Base-by-base conservation (phyloP, 306 rosid genomes). In the Medicago ruthenica region DNA sequence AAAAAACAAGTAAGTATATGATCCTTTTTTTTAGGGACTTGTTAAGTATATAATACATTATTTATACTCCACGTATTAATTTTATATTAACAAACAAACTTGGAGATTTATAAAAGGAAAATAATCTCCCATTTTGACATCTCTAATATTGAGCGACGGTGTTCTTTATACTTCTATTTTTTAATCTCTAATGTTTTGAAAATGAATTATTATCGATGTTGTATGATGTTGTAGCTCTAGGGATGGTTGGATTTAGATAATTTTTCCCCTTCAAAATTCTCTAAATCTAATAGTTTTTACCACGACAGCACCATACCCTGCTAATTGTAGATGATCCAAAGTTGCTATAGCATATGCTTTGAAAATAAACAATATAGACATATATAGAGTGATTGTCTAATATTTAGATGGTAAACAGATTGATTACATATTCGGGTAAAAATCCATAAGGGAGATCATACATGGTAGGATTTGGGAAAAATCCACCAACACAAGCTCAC, bases 381-480 rank as follows among this genome's bases (percentile, higher is more conserved):
- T 51, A 14, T 41, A 47, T 17, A 9, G 31, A 55, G 3, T 20
- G 34, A 62, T 37, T 64, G n/a, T 21, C 53, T 50, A 37, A 36
- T 37, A 63, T 37, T 37, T 61, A 34, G 65, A 59, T 71, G 31
- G 14, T 16, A 15, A 8, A 48, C 87, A 94, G 89, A 84, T 94
- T 74, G 98, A 94, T 83, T 90, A 90, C 80, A 8, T 94, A 8
- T 73, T 94, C n/a, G 50, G 98, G 98, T 10, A 9, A 57, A 4
- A 94, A 94, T 79, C 98, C 98, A 0, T 74, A 55, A 27, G 83
- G 79, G 27, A 83, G 93, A 73, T 94, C 98, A 0, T 90, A 86
- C 77, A 94, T 94, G 97, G 98, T 94, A 1, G 98, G 95, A 16
- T 92, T 81, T 37, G 98, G 98, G 5, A 73, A 39, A 39, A 85